phyloP scores from a whole-genome alignment of 1,284 basidiomycete genomes.

The Hemileia vastatrix region DNA sequence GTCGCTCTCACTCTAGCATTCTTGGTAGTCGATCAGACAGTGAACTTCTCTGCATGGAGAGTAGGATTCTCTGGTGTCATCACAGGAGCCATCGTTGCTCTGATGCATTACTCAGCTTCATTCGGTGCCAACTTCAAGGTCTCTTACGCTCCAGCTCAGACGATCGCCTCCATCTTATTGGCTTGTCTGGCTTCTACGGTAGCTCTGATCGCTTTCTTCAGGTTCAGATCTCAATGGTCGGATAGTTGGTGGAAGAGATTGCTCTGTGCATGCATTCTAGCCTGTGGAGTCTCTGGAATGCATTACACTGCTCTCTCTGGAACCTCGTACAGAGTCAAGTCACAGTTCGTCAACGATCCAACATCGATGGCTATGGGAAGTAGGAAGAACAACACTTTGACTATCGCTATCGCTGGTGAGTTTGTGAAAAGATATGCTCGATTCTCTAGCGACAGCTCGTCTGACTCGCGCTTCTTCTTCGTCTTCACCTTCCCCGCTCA shows the following conservation, averaged over 20 bases:
- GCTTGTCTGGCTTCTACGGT: constrained; percentile 48
- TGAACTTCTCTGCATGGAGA: constrained; percentile 46
- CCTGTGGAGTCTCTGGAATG: constrained; percentile 49
- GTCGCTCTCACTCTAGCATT: constrained; percentile 48
- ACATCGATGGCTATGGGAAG: constrained; percentile 31
- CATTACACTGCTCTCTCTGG: constrained; percentile 50
- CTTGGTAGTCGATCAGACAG: constrained; percentile 47
- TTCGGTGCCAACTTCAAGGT: constrained; percentile 44
- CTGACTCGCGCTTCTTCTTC: too few relatives aligned
- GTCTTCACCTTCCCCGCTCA: constrained; percentile 37
- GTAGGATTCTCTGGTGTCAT: constrained; percentile 55
- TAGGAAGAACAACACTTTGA: constrained; percentile 41
- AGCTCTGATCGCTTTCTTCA: constrained; percentile 49
- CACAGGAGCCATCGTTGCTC: constrained; percentile 64
- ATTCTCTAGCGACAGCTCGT: not conserved
- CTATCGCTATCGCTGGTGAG: constrained; percentile 37
- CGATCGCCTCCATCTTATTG: constrained; percentile 48
- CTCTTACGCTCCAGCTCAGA: constrained; percentile 43
- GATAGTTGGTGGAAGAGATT: constrained; percentile 49
- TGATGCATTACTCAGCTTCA: constrained; percentile 50
- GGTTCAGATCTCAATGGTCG: constrained; percentile 48
- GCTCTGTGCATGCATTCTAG: constrained; percentile 46
- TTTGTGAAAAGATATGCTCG: not conserved
- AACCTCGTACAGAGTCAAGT: constrained; percentile 46
- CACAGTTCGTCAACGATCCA: constrained; percentile 27